Percentiles rank a stretch among this genome's conserved stretches.
phyloP scores from a whole-genome alignment of 176 grass and related monocot species.

The Ensete ventricosum region DNA sequence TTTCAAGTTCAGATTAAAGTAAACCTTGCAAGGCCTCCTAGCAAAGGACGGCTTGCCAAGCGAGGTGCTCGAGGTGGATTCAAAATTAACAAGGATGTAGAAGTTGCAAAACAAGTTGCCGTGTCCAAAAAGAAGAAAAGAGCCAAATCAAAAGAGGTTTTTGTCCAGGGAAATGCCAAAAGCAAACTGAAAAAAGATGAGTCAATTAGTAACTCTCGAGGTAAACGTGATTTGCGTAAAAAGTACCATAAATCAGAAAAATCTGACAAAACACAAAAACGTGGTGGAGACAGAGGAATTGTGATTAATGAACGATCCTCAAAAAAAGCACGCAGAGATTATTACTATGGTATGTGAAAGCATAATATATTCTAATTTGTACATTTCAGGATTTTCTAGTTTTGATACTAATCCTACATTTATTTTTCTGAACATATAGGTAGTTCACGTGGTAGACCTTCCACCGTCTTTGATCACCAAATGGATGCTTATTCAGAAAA shows the following conservation, averaged over 20 bases:
- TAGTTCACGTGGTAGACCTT: constrained; percentile 26
- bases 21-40: constrained; percentile 40
- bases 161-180: constrained; percentile 21
- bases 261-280: constrained; percentile 30
- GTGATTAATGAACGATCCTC: constrained; percentile 22
- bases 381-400: constrained; percentile 2
- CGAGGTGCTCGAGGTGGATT: constrained; percentile 27
- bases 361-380: neutral
- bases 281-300: constrained; percentile 21
- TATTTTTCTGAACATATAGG: constrained; percentile 21
- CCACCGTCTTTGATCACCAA: constrained; percentile 1
- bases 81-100: constrained; percentile 25
- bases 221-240: neutral
- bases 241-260: constrained; percentile 17
- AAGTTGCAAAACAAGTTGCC: constrained; percentile 10
- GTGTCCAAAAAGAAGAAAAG: constrained; percentile 30
- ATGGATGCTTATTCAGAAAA: constrained; percentile 13
- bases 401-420: constrained; percentile 19
- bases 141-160: constrained; percentile 17
- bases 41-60: constrained; percentile 22
- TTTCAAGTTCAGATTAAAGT: constrained; percentile 31
- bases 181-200: constrained; percentile 26
- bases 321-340: constrained; percentile 33
- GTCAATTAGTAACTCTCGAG: constrained; percentile 19
- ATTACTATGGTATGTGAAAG: constrained; percentile 20